Base-by-base conservation (phyloP, 768 basidiomycete species). In the Multifurca ochricompacta region DNA sequence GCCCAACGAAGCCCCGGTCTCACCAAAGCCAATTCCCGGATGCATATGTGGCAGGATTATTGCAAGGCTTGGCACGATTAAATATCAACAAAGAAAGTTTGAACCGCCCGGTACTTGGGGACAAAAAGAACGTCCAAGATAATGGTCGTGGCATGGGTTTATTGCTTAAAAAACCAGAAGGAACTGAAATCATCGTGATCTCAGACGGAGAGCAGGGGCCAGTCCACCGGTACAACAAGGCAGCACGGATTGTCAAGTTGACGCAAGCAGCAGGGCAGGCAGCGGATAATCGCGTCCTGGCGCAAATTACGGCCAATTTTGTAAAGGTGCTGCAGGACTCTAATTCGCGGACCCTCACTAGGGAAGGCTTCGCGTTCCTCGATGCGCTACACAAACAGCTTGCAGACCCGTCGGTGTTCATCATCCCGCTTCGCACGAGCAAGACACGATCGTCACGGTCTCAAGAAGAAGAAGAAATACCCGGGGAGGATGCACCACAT, bases 321-420 rank as follows among this genome's bases (percentile, higher is more conserved):
- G 69, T 77, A n/a, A 73, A 72, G 36, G 75, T 81, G 37, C 69
- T 88, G 65, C 76, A 82, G 65, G 77, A 76, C 52, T 83, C 82
- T 63, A 81, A 77, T 41, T 87, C 85, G 54, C 76, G 75, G 60
- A 78, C 77, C 45, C 63, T 85, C 61, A 88, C 81, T 32, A 82
- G 78, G 66, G 84, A 88, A 58, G 87, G 79, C 6, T 85, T 83
- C 62, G 67, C 72, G 21, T 85, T 90, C 67, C 68, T 90, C 50
- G 85, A 87, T 59, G 75, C 78, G 27, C 65, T 90, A 59, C 74
- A 78, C 67, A 85, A 83, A 66, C 85, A 85, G 63, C 74, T 90
- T 40, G 78, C 77, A 34, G 81, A 86, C 65, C 82, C 86, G 31
- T 79, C 80, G 18, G 77, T 80, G 35, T 79, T 77, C 60, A 66